Evolutionary conservation across 495 filamentous ascomycete species (phyloP).

Genomic region (Penicillium coprophilum): DNA sequence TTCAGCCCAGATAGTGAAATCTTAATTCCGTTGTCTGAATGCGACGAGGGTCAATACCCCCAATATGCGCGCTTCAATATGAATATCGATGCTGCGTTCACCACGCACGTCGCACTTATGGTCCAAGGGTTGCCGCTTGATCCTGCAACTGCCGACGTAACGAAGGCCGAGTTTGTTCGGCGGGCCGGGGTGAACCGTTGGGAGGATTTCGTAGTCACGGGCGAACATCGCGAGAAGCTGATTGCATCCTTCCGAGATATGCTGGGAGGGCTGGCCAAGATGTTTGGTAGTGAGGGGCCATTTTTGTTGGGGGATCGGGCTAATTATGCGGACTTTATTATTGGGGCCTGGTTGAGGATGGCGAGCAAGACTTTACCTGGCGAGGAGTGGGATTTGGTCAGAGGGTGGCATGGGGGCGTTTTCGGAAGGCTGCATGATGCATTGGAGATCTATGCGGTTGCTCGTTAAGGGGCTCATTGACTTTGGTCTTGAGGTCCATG

Average conservation of each 20-base stretch:
- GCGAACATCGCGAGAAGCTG: conserved; percentile 43
- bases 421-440: conserved; percentile 49
- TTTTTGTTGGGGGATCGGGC: conserved; percentile 49
- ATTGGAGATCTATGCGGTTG: conserved; percentile 32
- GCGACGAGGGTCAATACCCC: conserved; percentile 11
- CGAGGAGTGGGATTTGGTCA: conserved; percentile 52
- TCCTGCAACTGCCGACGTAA: conserved; percentile 38
- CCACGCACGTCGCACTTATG: conserved; percentile 34
- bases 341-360: conserved; percentile 61
- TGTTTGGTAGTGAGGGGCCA: conserved; percentile 48
- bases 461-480: not conserved
- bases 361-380: conserved; percentile 31
- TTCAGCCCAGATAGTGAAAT: conserved; percentile 11
- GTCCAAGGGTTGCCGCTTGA: conserved; percentile 43
- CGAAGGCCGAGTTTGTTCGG: conserved; percentile 45
- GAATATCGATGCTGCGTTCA: conserved; percentile 53
- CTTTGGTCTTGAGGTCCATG: not conserved
- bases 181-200: conserved; percentile 45
- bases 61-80: conserved; percentile 45
- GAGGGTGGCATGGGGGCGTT: conserved; percentile 51
- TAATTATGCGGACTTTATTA: conserved; percentile 61
- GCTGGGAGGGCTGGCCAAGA: conserved; percentile 44
- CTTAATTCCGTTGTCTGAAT: conserved; percentile 32
- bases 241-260: conserved; percentile 34
- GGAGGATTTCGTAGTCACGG: conserved; percentile 46